Base-by-base conservation (phyloP, 2,329 filamentous ascomycete genomes). In the Talaromyces sp. region DNA sequence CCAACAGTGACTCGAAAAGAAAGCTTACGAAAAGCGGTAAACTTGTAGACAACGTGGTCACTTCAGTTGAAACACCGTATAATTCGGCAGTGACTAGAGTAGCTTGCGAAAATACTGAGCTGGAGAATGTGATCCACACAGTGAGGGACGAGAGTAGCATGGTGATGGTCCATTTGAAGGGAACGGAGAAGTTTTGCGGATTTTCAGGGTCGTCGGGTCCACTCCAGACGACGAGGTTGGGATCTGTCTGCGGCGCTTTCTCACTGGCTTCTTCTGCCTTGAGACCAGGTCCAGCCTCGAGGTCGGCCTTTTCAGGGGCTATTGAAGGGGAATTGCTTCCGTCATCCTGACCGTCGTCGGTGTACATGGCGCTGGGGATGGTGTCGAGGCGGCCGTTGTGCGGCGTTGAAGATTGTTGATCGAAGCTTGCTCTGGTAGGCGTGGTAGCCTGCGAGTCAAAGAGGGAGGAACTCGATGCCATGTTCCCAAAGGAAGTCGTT, bases 31-130 rank as follows among this genome's bases (percentile, higher is more conserved):
- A 68, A 10, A 85, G 76, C 54, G 82, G 81, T 1, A 85, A 70
- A 27, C 78, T 79, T 0, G 80, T 82, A 0, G 79, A 81, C 8
- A 85, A 68, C 0, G 78, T 76, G 65, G 81, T 82, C 3, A 83
- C 79, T 59, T 83, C 78, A 0, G 67, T 70, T 0, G 78, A 78
- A 0, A 84, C 81, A 23, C 70, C 66, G 62, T 79, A 85, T 56
- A 79, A 61, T 51, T 72, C 63, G 2, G 81, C 72, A 0, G 78
- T 80, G 5, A 72, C 72, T 9, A 60, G 7, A 2, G 77, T 78
- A 0, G 80, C 79, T 9, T 78, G 74, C 33, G 73, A 78, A 68
- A 81, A 81, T 54, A 83, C 73, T 52, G 76, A 78, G 51, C 73
- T 78, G 10, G 79, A 73, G 56, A 83, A 83, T 0, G 81, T 82